Base-by-base conservation (phyloP, 1,284 basidiomycete genomes). In the Boletus semigastroideus region DNA sequence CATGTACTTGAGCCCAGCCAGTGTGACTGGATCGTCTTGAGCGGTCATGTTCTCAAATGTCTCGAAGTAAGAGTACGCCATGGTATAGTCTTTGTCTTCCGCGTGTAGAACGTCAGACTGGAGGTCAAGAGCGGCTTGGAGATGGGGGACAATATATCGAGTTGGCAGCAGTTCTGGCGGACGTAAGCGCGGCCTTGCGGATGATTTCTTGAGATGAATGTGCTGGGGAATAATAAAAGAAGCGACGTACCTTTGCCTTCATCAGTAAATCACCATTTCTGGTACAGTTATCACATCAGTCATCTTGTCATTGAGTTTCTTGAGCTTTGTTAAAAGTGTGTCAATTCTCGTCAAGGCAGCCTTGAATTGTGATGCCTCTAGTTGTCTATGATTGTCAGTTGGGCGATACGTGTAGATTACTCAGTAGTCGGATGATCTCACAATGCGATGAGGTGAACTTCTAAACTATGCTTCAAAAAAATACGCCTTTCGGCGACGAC, bases 41-140 rank as follows among this genome's bases (percentile, higher is more conserved):
- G 79, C 62, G 48, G 78, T 80, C 57, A 89, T 65, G 58, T 81
- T 86, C 69, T 99, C 96, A 59, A 98, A 96, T 3, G 94, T 90
- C 72, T 99, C 96, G 74, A 98, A 98, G 77, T 99, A 99, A 1
- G 93, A 96, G 70, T 98, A 98, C 37, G 86, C 96, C 1, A 95
- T 99, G 54, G 86, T 95, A 71, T 98, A 98, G 70, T 99, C 96
- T 67, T 97, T 98, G 69, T 98, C 96, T 61, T 98, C 94, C 0
- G 96, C 94, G 62, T 98, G 94, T 14, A 98, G 78, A 27, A 97
- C 82, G 14, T 96, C 92, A 30, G 87, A 88, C 69, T 98, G 95
- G 39, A 98, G 82, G 68, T 98, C 96, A 31, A 98, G 84, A 33
- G 90, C 82, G 2, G 94, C 90, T 75, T 99, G 96, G 4, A 98